Evolutionary conservation across 2,329 filamentous ascomycete species (phyloP).

Genomic region (Tolypocladium cylindrosporum): DNA sequence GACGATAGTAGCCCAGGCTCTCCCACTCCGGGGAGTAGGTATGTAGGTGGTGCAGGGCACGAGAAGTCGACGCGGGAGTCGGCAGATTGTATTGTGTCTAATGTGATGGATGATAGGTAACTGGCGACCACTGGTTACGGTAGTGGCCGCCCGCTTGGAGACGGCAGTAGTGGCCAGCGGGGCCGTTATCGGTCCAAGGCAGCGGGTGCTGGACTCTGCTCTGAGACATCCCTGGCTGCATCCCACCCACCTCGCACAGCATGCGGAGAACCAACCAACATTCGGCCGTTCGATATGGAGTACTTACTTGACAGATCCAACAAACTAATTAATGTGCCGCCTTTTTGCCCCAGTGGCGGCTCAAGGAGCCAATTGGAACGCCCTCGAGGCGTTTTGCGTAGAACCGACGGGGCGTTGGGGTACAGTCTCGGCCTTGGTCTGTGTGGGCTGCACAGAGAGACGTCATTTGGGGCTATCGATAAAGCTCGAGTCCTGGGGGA

Average conservation of each 20-base stretch:
- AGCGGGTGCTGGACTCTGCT: background rate
- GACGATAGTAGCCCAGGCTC: background rate
- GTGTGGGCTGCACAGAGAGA: background rate
- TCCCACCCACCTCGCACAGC: background rate
- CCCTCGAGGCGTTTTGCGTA: background rate
- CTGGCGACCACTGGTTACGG: background rate
- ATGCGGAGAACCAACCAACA: background rate
- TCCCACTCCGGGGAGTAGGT: background rate
- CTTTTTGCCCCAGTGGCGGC: background rate
- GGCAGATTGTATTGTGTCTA: background rate
- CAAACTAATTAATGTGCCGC: background rate
- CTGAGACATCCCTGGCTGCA: background rate
- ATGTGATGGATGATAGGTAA: background rate
- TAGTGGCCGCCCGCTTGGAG: background rate
- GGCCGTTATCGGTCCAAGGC: background rate
- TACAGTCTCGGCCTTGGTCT: background rate
- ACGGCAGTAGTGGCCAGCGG: background rate
- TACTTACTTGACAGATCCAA: background rate
- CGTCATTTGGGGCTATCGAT: conserved; percentile 1
- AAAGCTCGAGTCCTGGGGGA: background rate
- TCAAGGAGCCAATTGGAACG: background rate
- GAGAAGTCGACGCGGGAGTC: background rate
- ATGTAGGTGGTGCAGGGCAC: background rate
- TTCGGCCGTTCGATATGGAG: background rate
- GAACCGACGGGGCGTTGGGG: background rate